Percentiles rank a stretch among this genome's conserved stretches.
Evolutionary conservation across 345 rosid species (phyloP).

Genomic region (Euclidium syriacum): DNA sequence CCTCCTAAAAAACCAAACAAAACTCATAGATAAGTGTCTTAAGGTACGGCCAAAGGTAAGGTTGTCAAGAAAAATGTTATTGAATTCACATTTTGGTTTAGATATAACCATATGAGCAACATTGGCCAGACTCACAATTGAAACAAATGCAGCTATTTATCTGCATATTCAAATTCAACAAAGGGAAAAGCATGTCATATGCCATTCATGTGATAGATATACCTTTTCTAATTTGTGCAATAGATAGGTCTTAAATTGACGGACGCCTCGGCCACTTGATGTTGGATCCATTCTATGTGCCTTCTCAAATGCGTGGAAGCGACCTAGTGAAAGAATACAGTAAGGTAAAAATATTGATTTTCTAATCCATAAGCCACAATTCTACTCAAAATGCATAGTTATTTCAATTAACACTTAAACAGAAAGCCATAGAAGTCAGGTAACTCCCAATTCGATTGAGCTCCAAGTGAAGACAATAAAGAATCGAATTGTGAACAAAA

Average conservation of each 20-base stretch:
- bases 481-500: neutral
- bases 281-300: constrained; percentile 70
- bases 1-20: constrained; percentile 51
- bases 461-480: neutral
- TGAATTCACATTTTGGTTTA: neutral
- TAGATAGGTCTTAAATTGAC: constrained; percentile 88
- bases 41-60: neutral
- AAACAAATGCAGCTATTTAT: neutral
- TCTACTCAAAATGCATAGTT: neutral
- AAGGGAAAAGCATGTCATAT: neutral
- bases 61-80: neutral
- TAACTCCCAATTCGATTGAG: neutral
- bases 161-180: neutral
- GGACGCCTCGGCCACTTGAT: constrained; percentile 77
- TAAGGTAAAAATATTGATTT: neutral
- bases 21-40: constrained; percentile 2
- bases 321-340: constrained; percentile 45
- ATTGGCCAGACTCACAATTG: neutral
- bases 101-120: neutral
- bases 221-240: constrained; percentile 82
- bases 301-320: constrained; percentile 84
- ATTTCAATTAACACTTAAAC: neutral
- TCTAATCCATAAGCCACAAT: neutral
- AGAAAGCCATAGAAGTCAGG: neutral
- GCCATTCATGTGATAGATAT: neutral